Percentiles rank a stretch among this genome's conserved stretches.
These are phyloP conservation scores for Gossypium aridum DNA, from an alignment of 441 rosid species.

Conservation along the genomic window DNA sequence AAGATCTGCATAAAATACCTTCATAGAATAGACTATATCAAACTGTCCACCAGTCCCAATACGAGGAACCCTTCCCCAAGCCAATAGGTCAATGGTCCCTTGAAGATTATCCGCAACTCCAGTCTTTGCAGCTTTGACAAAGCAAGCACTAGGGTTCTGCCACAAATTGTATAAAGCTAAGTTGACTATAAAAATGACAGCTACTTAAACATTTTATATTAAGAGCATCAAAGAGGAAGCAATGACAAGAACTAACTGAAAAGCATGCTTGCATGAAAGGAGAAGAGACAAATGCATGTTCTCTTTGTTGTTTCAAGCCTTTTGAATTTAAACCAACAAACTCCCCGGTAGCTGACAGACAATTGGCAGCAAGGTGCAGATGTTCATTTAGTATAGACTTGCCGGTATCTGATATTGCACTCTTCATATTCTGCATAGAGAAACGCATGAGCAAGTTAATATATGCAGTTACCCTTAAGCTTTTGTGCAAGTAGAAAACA, in stretches of 20 bases:
- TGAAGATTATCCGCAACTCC: conserved; percentile 65
- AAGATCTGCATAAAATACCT: conserved; percentile 36
- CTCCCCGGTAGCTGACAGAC: conserved; percentile 79
- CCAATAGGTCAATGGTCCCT: conserved; percentile 79
- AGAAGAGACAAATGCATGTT: conserved; percentile 50
- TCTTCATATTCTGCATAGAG: conserved; percentile 56
- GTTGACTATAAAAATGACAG: neutral
- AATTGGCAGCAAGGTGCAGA: conserved; percentile 61
- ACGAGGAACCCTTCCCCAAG: conserved; percentile 82
- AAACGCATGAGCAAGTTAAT: neutral
- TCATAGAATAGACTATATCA: conserved; percentile 56
- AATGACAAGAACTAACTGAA: conserved; percentile 48
- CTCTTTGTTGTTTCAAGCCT: conserved; percentile 70
- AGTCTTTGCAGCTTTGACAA: conserved; percentile 88
- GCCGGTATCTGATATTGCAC: conserved; percentile 82
- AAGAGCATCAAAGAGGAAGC: neutral
- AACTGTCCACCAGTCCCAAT: conserved; percentile 80
- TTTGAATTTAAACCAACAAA: conserved; percentile 78
- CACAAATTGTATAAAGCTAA: conserved; percentile 16
- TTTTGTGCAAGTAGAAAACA: neutral
- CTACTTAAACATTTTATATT: neutral
- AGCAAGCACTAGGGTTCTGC: conserved; percentile 80
- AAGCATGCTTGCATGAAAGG: conserved; percentile 94
- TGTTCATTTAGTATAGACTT: conserved; percentile 71
- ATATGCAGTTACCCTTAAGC: neutral